Evolutionary conservation across 495 filamentous ascomycete genomes (phyloP).

Genomic region (Penicillium bovifimosum): DNA sequence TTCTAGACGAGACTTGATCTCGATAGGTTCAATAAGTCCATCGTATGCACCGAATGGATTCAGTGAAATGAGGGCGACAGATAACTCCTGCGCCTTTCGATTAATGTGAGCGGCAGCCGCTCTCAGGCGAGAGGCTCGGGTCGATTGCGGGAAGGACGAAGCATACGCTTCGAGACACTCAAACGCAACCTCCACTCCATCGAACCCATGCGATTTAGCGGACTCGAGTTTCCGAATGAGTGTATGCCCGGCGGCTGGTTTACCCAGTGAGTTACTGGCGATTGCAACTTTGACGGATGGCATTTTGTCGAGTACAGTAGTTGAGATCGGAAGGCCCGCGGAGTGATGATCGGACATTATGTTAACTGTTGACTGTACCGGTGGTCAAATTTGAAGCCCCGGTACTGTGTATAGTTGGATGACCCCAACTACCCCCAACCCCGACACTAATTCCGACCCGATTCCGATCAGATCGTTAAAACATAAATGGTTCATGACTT

Average conservation of each 20-base stretch:
- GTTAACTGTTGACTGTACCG: background rate
- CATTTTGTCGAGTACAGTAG: background rate
- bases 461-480: background rate
- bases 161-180: conserved; percentile 15
- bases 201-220: conserved; percentile 12
- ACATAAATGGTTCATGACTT: background rate
- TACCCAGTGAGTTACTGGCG: conserved; percentile 14
- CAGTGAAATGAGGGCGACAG: conserved; percentile 7
- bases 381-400: background rate
- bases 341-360: too few species aligned
- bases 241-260: conserved; percentile 11
- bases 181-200: conserved; percentile 14
- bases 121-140: conserved; percentile 3
- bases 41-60: conserved; percentile 16
- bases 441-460: background rate
- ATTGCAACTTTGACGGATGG: conserved; percentile 10
- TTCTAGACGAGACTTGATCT: conserved; percentile 3
- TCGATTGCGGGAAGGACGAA: background rate
- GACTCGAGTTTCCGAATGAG: conserved; percentile 10
- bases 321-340: too few species aligned
- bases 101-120: conserved; percentile 9
- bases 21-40: conserved; percentile 1
- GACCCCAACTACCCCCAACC: too few species aligned
- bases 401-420: too few species aligned
- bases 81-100: background rate